Evolutionary conservation across 441 rosid genomes (phyloP).

Genomic region (Populus hybrid): DNA sequence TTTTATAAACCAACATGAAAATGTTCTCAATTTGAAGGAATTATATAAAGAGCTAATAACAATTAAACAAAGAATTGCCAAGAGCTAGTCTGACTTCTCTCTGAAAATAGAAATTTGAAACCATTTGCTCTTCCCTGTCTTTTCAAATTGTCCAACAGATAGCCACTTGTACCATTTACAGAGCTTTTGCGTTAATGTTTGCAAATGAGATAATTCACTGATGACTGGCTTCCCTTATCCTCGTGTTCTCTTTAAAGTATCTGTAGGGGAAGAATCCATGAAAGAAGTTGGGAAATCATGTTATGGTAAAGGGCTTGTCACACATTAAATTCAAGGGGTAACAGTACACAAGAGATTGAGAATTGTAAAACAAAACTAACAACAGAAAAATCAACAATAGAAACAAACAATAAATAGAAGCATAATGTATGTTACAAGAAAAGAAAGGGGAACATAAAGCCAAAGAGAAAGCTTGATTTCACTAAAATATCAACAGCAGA

Average conservation of each 20-base stretch:
- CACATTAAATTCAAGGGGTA: background rate
- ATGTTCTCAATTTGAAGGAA: background rate
- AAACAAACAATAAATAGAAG: background rate
- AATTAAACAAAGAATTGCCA: background rate
- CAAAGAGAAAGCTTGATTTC: background rate
- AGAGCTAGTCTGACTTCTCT: background rate
- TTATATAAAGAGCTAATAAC: background rate
- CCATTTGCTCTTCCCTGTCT: background rate
- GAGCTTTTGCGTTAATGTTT: no score
- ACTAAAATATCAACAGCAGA: background rate
- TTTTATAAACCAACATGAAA: background rate
- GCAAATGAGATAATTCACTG: background rate
- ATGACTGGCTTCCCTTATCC: background rate
- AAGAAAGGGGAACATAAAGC: background rate
- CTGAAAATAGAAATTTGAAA: background rate
- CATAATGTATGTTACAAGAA: background rate
- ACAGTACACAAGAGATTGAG: background rate
- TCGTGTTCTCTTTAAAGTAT: background rate
- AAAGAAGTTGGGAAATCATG: background rate
- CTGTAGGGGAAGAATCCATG: background rate
- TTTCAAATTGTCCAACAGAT: background rate
- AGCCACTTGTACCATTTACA: background rate
- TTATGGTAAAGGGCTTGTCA: background rate
- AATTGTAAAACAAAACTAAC: no score
- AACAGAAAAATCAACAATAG: no score